Conservation (phyloP, 208 protist genomes). For the Wallacemonas rigidus region DNA sequence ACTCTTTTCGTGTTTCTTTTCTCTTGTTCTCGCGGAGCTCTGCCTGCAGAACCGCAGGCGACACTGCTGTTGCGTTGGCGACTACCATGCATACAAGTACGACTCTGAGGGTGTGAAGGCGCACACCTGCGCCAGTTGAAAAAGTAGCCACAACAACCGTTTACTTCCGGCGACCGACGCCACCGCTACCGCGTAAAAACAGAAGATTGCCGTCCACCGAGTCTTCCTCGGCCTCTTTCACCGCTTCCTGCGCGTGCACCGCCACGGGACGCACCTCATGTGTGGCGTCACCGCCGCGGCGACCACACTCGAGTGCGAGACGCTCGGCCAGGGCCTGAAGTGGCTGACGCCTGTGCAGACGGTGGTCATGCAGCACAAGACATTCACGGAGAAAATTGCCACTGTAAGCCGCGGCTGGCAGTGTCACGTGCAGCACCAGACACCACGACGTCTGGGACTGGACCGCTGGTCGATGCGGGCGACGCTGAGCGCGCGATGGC, state of each 20-base stretch:
- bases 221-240: background rate
- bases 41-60: no score
- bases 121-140: background rate
- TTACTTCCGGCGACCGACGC: background rate
- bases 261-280: background rate
- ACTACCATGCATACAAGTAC: no score
- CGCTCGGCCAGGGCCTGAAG: constrained; percentile 18
- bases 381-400: constrained; percentile 59
- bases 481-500: constrained; percentile 4
- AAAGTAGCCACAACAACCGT: background rate
- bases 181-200: background rate
- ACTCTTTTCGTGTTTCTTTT: no score
- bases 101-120: no score
- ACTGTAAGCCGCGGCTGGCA: constrained; percentile 47
- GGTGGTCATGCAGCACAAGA: background rate
- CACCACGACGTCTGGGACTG: constrained; percentile 25
- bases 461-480: constrained; percentile 6
- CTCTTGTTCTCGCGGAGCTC: no score
- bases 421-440: constrained; percentile 72
- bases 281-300: background rate
- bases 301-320: constrained; percentile 26
- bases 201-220: constrained; percentile 9
- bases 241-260: constrained; percentile 3
- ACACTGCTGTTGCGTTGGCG: no score
- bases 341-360: constrained; percentile 13